Evolutionary conservation across 202 grass and related monocot genomes (phyloP), one percentile per base, ranked within the genome.

Genomic region (Dendrocalamus latiflorus): DNA sequence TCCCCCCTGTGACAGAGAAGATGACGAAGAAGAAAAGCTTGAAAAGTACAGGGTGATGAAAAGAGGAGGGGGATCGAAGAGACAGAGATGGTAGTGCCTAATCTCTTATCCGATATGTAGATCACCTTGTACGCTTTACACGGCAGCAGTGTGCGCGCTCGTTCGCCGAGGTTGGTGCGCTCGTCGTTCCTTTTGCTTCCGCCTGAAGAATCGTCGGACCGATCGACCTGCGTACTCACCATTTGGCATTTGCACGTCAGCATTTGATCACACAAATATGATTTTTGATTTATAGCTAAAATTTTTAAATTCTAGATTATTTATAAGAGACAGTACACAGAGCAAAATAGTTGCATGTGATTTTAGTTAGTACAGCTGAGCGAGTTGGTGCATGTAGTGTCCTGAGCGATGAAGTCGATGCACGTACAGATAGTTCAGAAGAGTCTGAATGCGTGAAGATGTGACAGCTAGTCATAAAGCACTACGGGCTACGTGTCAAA

Each of bases 81-180:
- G 11, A 25, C 3, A 20, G 16, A 18, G 20, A 63, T 63, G 14
- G 70, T 72, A 86, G 81, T 51, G 81, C 62, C 62, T 76, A 8
- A 78, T 89, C 83, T 60, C 88, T 89, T 89, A 82, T 86, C 88
- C 78, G 88, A 86, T 85, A 61, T 39, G 76, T 44, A 37, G 81
- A 75, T 82, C 83, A 86, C 2, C 83, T 20, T 36, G n/a, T 16
- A 9, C 57, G 72, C 88, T 89, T 86, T 89, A 64, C 87, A 85
- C 82, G 87, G 65, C 87, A 71, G 65, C 71, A 28, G 30, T 2
- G 44, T 88, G 85, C 56, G 65, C 25, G 76, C 26, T 51, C 3
- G 22, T 48, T 22, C 26, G 70, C 45, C 58, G 58, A 65, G 76
- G 76, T 82, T 88, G 80, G 60, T 80, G 61, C 68, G 26, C 76